phyloP scores from a whole-genome alignment of 139 green algal species.

The Micractinium conductrix region DNA sequence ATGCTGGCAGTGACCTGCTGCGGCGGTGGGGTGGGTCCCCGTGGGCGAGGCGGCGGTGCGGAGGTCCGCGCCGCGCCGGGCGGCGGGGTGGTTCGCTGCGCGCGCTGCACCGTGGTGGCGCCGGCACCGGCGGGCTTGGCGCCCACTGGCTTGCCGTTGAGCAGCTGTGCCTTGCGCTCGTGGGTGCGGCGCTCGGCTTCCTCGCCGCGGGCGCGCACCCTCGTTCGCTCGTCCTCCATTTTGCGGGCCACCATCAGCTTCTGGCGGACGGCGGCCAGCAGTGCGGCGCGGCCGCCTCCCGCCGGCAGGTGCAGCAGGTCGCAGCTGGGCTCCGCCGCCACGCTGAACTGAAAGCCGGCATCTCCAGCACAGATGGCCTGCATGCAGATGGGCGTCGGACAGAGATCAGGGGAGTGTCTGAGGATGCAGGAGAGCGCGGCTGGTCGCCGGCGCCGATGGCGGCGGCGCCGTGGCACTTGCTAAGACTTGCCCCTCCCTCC shows the following conservation, averaged over 20 bases:
- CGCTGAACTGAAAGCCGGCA: constrained; percentile 4
- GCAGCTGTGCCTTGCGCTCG: constrained; percentile 25
- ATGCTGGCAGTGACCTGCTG: constrained; percentile 9
- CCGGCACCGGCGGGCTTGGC: not conserved
- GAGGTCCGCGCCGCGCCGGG: not conserved
- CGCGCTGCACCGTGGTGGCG: constrained; percentile 5
- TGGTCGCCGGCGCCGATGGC: not conserved
- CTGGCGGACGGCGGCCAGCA: constrained; percentile 4
- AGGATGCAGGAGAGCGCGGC: not conserved
- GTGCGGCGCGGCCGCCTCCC: not conserved
- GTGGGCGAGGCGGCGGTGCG: not conserved
- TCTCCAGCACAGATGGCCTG: constrained; percentile 23
- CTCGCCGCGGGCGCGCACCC: constrained; percentile 20
- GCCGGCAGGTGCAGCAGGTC: constrained; percentile 26
- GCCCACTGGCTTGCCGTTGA: not conserved
- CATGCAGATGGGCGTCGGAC: not conserved
- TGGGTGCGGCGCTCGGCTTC: constrained; percentile 10
- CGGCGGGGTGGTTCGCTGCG: constrained; percentile 2
- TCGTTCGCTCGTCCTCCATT: constrained; percentile 21
- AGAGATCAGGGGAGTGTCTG: not conserved
- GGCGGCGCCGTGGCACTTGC: too few species aligned
- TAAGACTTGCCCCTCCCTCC: too few species aligned
- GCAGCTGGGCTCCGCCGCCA: constrained; percentile 3
- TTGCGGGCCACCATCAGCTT: constrained; percentile 35
- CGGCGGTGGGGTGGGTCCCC: not conserved